Conservation (phyloP, 805 yeast species). For the Kodamaea restingae region DNA sequence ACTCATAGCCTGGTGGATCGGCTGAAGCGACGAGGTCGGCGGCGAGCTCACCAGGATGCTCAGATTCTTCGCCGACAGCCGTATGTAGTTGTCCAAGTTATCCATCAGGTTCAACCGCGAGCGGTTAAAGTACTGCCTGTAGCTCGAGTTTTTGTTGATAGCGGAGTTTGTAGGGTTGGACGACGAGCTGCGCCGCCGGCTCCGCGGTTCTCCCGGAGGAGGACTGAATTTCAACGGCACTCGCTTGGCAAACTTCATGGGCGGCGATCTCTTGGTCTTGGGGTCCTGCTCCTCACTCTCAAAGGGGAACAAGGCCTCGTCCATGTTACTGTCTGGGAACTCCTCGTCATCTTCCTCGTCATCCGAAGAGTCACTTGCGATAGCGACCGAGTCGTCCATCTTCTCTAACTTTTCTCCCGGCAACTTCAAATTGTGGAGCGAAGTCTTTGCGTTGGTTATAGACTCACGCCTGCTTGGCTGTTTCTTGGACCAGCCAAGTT, state of each 20-base stretch:
- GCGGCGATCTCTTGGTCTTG: slow-evolving; percentile 26
- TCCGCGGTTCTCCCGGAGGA: slow-evolving; percentile 23
- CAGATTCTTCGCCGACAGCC: slow-evolving; percentile 38
- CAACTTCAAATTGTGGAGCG: slow-evolving; percentile 43
- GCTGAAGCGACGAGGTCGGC: slow-evolving; percentile 29
- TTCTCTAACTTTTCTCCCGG: slow-evolving; percentile 27
- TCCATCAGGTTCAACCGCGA: slow-evolving; percentile 41
- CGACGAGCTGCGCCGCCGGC: slow-evolving; percentile 26
- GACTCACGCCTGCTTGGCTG: slow-evolving; percentile 43
- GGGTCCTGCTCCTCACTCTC: slow-evolving; percentile 19
- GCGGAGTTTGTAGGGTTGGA: slow-evolving; percentile 15
- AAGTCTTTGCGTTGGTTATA: slow-evolving; percentile 43
- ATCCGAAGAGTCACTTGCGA: slow-evolving; percentile 31
- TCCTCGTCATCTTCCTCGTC: slow-evolving; percentile 26
- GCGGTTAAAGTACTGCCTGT: slow-evolving; percentile 31
- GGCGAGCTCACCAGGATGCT: slow-evolving; percentile 33
- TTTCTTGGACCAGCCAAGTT: slow-evolving; percentile 41
- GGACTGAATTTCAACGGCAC: slow-evolving; percentile 38
- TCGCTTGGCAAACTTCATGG: slow-evolving; percentile 40
- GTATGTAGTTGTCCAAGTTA: slow-evolving; percentile 38
- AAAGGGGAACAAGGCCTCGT: slow-evolving; percentile 22
- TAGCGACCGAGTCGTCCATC: slow-evolving; percentile 16
- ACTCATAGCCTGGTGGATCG: slow-evolving; percentile 12
- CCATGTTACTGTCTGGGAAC: slow-evolving; percentile 15
- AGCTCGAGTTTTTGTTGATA: slow-evolving; percentile 17